Conservation (phyloP, 495 filamentous ascomycete genomes). For the Rostrohypoxylon terebratum region DNA sequence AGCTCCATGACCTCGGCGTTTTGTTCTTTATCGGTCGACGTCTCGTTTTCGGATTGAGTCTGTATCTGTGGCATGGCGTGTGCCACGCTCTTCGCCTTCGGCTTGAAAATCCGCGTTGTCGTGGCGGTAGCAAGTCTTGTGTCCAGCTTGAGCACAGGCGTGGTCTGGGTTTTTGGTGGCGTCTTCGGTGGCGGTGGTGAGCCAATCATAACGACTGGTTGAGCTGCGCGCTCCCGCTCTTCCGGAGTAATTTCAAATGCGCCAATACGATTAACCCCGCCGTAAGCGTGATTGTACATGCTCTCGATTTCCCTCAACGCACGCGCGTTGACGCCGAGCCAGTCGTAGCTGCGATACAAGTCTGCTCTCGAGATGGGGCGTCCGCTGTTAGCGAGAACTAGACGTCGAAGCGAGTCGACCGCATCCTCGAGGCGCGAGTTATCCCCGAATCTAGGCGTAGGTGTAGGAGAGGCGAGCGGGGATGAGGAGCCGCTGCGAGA, state of each 20-base stretch:
- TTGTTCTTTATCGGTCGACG: neutral
- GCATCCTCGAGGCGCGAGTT: slow-evolving; percentile 66
- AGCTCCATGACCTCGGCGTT: slow-evolving; percentile 12
- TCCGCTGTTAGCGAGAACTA: slow-evolving; percentile 70
- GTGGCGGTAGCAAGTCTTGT: slow-evolving; percentile 50
- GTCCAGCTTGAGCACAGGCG: slow-evolving; percentile 54
- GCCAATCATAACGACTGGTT: slow-evolving; percentile 45
- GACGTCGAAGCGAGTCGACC: slow-evolving; percentile 69
- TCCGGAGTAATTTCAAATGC: slow-evolving; percentile 49
- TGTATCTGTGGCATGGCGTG: neutral
- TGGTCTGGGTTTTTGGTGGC: slow-evolving; percentile 31
- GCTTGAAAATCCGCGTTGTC: slow-evolving; percentile 36
- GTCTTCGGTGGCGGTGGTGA: slow-evolving; percentile 43
- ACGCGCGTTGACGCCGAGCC: slow-evolving; percentile 66
- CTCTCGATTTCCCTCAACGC: slow-evolving; percentile 67
- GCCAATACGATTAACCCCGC: slow-evolving; percentile 48
- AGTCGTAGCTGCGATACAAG: slow-evolving; percentile 71
- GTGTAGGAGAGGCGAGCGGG: slow-evolving; percentile 39
- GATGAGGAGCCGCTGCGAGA: slow-evolving; percentile 38
- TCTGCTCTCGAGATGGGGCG: slow-evolving; percentile 68
- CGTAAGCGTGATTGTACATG: slow-evolving; percentile 69
- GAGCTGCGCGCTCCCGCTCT: slow-evolving; percentile 36
- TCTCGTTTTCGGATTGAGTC: neutral
- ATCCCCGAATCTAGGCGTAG: slow-evolving; percentile 58
- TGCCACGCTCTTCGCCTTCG: slow-evolving; percentile 30